Percentiles rank a stretch among this genome's conserved stretches.
Evolutionary conservation across 345 rosid genomes (phyloP).

Genomic region (Eucalyptus leucophloia): DNA sequence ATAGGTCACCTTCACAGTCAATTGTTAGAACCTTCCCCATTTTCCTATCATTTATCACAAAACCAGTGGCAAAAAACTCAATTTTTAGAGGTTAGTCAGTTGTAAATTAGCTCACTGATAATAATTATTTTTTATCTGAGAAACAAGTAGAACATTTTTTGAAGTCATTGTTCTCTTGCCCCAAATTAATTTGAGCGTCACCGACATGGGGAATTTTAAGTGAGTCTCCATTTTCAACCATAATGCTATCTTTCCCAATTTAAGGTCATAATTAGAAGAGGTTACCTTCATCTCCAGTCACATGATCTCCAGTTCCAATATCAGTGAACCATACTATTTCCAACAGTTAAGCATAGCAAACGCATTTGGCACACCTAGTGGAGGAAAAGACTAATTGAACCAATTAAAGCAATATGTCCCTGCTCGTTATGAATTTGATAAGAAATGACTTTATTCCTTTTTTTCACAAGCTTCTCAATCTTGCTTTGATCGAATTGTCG

Average conservation of each 20-base stretch:
- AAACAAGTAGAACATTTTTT: not conserved
- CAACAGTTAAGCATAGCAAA: not conserved
- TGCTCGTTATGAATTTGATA: not conserved
- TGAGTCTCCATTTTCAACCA: not conserved
- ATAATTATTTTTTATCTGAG: not conserved
- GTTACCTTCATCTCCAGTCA: not conserved
- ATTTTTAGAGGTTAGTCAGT: not conserved
- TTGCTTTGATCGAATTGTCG: not conserved
- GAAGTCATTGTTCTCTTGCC: not conserved
- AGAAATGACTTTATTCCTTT: not conserved
- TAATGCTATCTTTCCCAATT: not conserved
- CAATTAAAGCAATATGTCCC: not conserved
- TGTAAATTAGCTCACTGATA: not conserved
- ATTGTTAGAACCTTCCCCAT: not conserved
- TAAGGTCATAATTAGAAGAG: not conserved
- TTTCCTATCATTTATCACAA: not conserved
- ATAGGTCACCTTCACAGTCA: not conserved
- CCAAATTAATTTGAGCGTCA: not conserved
- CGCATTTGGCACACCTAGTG: not conserved
- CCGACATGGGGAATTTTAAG: not conserved
- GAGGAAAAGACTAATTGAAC: not conserved
- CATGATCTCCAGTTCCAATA: not conserved
- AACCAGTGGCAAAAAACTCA: not conserved
- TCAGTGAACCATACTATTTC: not conserved
- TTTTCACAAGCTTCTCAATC: not conserved